These are phyloP conservation scores for Epichloe sp. DNA, from an alignment of 2,329 filamentous ascomycete genomes.

Conservation along the genomic window DNA sequence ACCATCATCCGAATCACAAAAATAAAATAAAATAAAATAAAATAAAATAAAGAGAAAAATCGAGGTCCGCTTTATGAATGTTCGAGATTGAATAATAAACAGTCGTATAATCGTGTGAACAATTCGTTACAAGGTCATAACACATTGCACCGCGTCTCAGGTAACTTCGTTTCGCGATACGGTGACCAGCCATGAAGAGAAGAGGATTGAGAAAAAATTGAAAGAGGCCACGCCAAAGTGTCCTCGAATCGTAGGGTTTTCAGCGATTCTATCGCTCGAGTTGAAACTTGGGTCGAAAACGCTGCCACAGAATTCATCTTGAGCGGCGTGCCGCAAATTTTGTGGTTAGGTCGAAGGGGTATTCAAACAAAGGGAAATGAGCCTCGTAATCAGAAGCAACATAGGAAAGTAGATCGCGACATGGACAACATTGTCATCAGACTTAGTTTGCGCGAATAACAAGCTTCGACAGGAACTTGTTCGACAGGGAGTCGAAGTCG, in stretches of 20 bases:
- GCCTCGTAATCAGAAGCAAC: neutral
- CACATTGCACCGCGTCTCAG: slow-evolving; percentile 19
- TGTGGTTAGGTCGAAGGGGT: slow-evolving; percentile 17
- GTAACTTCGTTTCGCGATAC: slow-evolving; percentile 19
- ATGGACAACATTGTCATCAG: neutral
- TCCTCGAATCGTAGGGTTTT: neutral
- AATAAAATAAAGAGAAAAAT: neutral
- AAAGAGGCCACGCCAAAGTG: neutral
- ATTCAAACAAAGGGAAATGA: slow-evolving; percentile 14
- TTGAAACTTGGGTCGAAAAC: slow-evolving; percentile 26
- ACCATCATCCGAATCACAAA: neutral
- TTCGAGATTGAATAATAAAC: slow-evolving; percentile 3
- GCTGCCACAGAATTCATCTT: slow-evolving; percentile 26
- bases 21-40: neutral
- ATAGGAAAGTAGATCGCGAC: neutral
- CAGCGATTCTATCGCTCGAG: slow-evolving; percentile 7
- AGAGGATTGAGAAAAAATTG: slow-evolving; percentile 14
- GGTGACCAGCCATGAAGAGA: slow-evolving; percentile 21
- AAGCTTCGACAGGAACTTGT: slow-evolving; percentile 93
- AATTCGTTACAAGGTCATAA: slow-evolving; percentile 20
- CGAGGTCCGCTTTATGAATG: neutral
- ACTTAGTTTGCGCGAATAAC: slow-evolving; percentile 80
- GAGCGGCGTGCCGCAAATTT: slow-evolving; percentile 19
- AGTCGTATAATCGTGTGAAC: slow-evolving; percentile 21
- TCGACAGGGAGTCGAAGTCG: slow-evolving; percentile 90